Evolutionary conservation across 2,329 filamentous ascomycete genomes (phyloP).

Genomic region (Botrytis fragariae): DNA sequence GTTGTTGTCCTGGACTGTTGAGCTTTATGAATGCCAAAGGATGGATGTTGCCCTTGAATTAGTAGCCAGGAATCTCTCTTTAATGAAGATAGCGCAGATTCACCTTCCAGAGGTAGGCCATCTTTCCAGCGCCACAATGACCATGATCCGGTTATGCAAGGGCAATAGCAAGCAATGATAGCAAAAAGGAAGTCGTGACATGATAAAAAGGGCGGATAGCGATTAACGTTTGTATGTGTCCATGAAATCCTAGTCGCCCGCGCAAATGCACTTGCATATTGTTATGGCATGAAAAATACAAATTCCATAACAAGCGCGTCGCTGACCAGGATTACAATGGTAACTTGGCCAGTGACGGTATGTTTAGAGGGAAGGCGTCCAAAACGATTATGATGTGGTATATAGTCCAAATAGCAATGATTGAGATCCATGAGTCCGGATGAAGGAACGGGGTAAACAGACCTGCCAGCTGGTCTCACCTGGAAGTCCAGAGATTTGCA

Average conservation of each 20-base stretch:
- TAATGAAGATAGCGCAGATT: constrained; percentile 29
- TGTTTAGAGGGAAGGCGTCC: constrained; percentile 37
- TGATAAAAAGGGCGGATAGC: constrained; percentile 37
- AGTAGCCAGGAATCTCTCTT: constrained; percentile 33
- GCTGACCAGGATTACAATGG: constrained; percentile 36
- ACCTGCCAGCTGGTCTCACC: constrained; percentile 99
- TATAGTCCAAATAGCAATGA: constrained; percentile 40
- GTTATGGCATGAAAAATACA: constrained; percentile 30
- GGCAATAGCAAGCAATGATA: constrained; percentile 33
- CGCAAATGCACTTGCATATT: constrained; percentile 40
- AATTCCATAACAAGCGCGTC: constrained; percentile 31
- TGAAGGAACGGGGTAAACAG: constrained; percentile 68
- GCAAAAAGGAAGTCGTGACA: constrained; percentile 37
- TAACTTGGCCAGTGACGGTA: constrained; percentile 30
- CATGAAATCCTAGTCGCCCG: constrained; percentile 37
- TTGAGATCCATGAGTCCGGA: constrained; percentile 42
- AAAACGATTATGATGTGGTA: constrained; percentile 33
- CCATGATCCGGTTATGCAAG: constrained; percentile 34
- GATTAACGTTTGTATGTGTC: constrained; percentile 27
- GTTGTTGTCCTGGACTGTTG: constrained; percentile 50
- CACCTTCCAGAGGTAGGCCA: constrained; percentile 35
- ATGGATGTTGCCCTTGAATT: constrained; percentile 35
- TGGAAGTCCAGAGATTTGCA: constrained; percentile 96
- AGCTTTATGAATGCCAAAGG: constrained; percentile 35
- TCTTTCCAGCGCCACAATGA: constrained; percentile 32